Conservation (phyloP, 1,284 basidiomycete species). For the Psilocybe mexicana region DNA sequence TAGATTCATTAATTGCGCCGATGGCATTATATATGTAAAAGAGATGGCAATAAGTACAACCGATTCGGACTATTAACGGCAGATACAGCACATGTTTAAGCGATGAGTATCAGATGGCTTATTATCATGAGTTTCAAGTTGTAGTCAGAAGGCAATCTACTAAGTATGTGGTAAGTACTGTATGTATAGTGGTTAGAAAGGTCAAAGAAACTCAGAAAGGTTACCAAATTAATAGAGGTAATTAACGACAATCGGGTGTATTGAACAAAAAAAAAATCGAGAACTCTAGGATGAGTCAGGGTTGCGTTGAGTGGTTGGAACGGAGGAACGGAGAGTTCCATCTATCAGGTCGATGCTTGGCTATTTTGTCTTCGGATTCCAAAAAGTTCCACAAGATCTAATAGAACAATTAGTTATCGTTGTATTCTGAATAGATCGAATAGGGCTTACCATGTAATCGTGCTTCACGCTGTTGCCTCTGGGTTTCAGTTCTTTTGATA, state of each 20-base stretch:
- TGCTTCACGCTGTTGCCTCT: constrained; percentile 71
- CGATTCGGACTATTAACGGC: not conserved
- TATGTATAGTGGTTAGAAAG: too few species aligned
- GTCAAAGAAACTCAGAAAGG: too few species aligned
- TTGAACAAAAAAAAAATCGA: too few species aligned
- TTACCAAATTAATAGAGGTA: too few species aligned
- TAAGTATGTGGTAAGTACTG: too few species aligned
- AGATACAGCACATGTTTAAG: not conserved
- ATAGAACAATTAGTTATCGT: not conserved
- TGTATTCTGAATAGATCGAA: not conserved
- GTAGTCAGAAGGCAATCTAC: too few species aligned
- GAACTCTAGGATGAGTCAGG: too few species aligned
- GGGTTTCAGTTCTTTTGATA: constrained; percentile 68
- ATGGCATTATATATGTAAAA: not conserved
- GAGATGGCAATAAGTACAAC: not conserved
- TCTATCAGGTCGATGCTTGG: not conserved
- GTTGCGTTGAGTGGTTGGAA: not conserved
- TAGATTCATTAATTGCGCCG: too few species aligned
- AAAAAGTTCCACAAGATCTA: constrained; percentile 50
- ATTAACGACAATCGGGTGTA: too few species aligned
- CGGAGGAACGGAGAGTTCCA: too few species aligned
- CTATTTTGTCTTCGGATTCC: constrained; percentile 38
- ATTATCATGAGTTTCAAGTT: too few species aligned
- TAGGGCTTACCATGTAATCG: constrained; percentile 60
- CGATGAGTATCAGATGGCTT: too few species aligned